A percentile compares a stretch with the other conserved stretches of the same genome.
These are phyloP conservation scores for Hymenoscyphus scutula DNA, from an alignment of 2,329 filamentous ascomycete genomes.

Conservation along the genomic window DNA sequence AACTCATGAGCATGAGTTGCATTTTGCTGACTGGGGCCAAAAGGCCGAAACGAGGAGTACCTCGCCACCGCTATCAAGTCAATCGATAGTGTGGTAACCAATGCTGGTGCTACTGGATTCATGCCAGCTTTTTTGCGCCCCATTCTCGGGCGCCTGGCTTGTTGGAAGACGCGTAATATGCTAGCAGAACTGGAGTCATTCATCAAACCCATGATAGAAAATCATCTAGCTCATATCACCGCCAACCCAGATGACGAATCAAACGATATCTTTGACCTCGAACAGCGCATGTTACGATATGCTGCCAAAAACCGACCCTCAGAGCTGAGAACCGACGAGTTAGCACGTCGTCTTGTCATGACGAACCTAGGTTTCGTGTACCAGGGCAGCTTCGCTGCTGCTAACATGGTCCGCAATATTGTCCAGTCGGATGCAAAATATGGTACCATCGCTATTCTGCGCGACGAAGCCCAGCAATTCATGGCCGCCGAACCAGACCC, in stretches of 20 bases:
- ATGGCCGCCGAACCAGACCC: conserved; percentile 25
- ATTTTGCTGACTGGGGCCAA: neutral
- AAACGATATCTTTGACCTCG: conserved; percentile 34
- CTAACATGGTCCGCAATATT: conserved; percentile 41
- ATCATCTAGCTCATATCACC: conserved; percentile 28
- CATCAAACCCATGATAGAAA: conserved; percentile 17
- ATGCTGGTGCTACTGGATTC: conserved; percentile 34
- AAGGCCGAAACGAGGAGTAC: conserved; percentile 35
- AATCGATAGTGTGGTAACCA: conserved; percentile 34
- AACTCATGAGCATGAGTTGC: neutral
- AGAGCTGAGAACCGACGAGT: conserved; percentile 32
- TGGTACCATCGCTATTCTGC: conserved; percentile 40
- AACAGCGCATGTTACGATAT: conserved; percentile 44
- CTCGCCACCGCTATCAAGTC: conserved; percentile 30
- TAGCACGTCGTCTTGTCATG: conserved; percentile 16
- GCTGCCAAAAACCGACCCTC: conserved; percentile 40
- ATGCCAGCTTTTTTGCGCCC: conserved; percentile 35
- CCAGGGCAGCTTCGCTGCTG: conserved; percentile 40
- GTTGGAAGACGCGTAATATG: conserved; percentile 27
- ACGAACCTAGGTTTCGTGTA: conserved; percentile 30
- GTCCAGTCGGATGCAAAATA: conserved; percentile 40
- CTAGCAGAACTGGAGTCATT: conserved; percentile 23
- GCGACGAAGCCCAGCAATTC: conserved; percentile 39
- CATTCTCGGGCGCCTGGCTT: conserved; percentile 35
- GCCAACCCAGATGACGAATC: conserved; percentile 29